Evolutionary conservation across 2,329 filamentous ascomycete genomes (phyloP), one percentile per base, ranked within the genome.

Genomic region (Ceratocystis eucalypticola): DNA sequence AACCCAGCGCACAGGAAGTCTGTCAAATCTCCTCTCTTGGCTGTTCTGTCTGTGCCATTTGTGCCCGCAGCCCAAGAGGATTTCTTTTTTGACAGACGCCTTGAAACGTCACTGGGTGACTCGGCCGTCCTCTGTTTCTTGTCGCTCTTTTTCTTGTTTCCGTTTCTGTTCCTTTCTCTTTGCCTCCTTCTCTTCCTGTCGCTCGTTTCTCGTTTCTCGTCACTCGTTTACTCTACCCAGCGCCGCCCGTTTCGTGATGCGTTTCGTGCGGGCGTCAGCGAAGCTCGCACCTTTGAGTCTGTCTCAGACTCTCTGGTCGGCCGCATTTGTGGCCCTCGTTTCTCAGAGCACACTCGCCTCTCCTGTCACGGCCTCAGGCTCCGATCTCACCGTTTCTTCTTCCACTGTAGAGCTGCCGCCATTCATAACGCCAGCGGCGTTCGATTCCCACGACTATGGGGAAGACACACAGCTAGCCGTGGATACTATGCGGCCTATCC

Each of bases 401-500:
- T 59, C 30, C 17, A 41, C 37, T 15, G 30, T n/a, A 6, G 63
- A 20, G 53, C n/a, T 25, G 22, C 37, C 65, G 6, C 48, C 62
- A 10, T 25, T 64, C 44, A 57, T 62, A 12, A 65, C 53, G 7
- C 50, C 66, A 22, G 44, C 65, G 17, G 50, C 64, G n/a, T 5
- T 33, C 10, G 53, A n/a, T 17, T 44, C 63, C 46, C 44, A 62
- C 28, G 15, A 53, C 62, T 64, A 62, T 48, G 61, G 48, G 44
- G 41, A 62, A 25, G 64, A 66, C 57, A 65, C 66, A 57, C 45
- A 50, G 30, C 65, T 70, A 17, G 65, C 66, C 8, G 64, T 71
- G 37, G 70, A 71, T 65, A 65, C 65, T 41, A 63, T 68, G 61
- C 65, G 64, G 5, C 70, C 70, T 5, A 64, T 66, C 22, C 66